Evolutionary conservation across 1,284 basidiomycete species (phyloP).

Genomic region (Mycosarcoma maydis): DNA sequence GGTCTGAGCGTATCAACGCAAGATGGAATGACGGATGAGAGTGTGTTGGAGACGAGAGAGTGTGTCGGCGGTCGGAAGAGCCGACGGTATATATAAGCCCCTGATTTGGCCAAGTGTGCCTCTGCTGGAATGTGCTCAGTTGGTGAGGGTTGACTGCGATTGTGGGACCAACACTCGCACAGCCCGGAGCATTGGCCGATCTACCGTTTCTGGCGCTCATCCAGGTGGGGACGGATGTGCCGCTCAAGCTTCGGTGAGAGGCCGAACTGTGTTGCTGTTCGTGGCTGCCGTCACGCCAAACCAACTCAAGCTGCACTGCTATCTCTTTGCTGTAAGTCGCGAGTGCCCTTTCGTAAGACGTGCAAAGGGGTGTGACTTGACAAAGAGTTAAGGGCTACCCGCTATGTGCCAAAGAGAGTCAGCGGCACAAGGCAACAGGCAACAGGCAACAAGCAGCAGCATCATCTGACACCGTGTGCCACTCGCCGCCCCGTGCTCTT

Average conservation of each 20-base stretch:
- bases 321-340: no score
- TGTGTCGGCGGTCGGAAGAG: slow-evolving; percentile 9
- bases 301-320: neutral
- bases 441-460: slow-evolving; percentile 13
- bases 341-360: neutral
- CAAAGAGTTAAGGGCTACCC: neutral
- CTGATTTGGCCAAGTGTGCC: neutral
- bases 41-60: neutral
- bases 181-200: neutral
- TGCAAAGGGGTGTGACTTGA: slow-evolving; percentile 1
- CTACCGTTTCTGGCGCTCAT: slow-evolving; percentile 26
- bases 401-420: no score
- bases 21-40: neutral
- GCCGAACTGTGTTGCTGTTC: neutral
- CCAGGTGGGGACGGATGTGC: slow-evolving; percentile 10
- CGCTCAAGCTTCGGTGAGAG: slow-evolving; percentile 17
- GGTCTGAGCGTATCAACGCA: neutral
- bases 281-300: neutral
- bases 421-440: no score
- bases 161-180: neutral
- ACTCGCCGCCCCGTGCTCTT: slow-evolving; percentile 8
- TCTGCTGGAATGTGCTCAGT: neutral
- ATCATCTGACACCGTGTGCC: slow-evolving; percentile 35
- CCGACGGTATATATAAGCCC: slow-evolving; percentile 21
- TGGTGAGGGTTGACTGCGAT: no score